A percentile compares a stretch with the other conserved stretches of the same genome.
These are phyloP conservation scores for Eutypella sp. DNA, from an alignment of 2,329 filamentous ascomycete species.

Conservation along the genomic window DNA sequence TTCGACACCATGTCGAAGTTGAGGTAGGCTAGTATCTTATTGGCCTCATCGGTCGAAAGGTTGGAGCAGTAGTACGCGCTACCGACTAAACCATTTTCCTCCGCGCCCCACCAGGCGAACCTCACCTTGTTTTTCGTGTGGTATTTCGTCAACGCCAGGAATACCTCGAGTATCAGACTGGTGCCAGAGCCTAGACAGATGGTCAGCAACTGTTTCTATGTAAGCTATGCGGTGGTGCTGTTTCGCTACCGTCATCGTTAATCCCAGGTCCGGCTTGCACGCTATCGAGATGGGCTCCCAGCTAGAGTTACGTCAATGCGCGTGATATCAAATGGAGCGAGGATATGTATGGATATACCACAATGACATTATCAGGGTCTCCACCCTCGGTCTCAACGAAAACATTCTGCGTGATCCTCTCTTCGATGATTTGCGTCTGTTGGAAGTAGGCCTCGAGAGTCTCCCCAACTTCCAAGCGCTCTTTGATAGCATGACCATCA, in stretches of 20 bases:
- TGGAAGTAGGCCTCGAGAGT: constrained; percentile 34
- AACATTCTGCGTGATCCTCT: constrained; percentile 19
- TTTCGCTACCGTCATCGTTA: constrained; percentile 21
- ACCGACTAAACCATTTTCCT: constrained; percentile 26
- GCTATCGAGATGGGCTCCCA: constrained; percentile 28
- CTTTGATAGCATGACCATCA: constrained; percentile 36
- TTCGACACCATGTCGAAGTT: constrained; percentile 33
- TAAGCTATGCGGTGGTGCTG: no score
- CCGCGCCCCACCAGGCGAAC: constrained; percentile 29
- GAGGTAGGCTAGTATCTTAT: constrained; percentile 27
- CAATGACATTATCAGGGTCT: constrained; percentile 20
- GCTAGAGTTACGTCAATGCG: background rate
- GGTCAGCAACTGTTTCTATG: background rate
- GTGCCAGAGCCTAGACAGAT: constrained; percentile 17
- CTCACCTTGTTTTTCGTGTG: constrained; percentile 25
- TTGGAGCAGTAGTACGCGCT: constrained; percentile 26
- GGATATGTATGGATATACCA: constrained; percentile 2
- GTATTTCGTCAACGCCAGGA: constrained; percentile 17
- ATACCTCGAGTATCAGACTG: constrained; percentile 24
- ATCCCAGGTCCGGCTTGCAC: constrained; percentile 28
- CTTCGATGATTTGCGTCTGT: constrained; percentile 32
- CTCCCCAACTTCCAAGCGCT: constrained; percentile 35
- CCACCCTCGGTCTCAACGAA: constrained; percentile 28
- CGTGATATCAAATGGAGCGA: no score
- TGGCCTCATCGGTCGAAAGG: constrained; percentile 19